Base-by-base conservation (phyloP, 225 moss, liverwort and hornwort species). In the Rhytidiadelphus loreus region DNA sequence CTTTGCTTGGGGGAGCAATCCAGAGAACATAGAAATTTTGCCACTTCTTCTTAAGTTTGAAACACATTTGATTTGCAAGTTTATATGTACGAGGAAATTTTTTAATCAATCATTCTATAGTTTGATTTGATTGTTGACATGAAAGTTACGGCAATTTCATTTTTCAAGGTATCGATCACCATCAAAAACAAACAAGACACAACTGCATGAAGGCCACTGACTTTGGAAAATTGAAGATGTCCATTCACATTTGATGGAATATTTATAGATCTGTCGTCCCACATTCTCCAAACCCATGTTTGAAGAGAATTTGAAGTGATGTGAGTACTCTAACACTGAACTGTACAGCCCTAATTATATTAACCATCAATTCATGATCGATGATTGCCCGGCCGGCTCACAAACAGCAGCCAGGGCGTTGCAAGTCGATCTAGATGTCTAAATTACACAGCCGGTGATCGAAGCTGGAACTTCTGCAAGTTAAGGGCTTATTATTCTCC, bases 181-280 rank as follows among this genome's bases (percentile, higher is more conserved):
- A 35, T 35, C 52, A 23, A 23, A 33, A 77, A 24, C 37, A n/a
- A n/a, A 77, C 53, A 53, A 53, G 62, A 39, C 11, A n/a, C n/a
- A n/a, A n/a, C n/a, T n/a, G n/a, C n/a, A n/a, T n/a, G n/a, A n/a
- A n/a, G n/a, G n/a, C 39, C 39, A 13, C 50, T 46, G 50, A 50
- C 28, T 39, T 61, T 30, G 43, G 63, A 32, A 62, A 77, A 56
- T 41, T 68, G 44, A 80, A 73, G 68, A 76, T 52, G 24, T 62
- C 70, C 77, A 70, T 86, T 70, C 91, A 86, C 86, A 91, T 87
- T 83, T 80, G 73, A 89, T 89, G 83, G 89, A 64, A 60, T 61
- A 83, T 80, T 86, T 70, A 41, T 86, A 53, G 83, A 55, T 69
- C 21, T 78, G 14, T 83, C 32, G 50, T 58, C 61, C 50, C 50